Evolutionary conservation across 1,284 basidiomycete species (phyloP), one percentile per base, ranked within the genome.

Genomic region (Cutaneotrichosporon dermatis): DNA sequence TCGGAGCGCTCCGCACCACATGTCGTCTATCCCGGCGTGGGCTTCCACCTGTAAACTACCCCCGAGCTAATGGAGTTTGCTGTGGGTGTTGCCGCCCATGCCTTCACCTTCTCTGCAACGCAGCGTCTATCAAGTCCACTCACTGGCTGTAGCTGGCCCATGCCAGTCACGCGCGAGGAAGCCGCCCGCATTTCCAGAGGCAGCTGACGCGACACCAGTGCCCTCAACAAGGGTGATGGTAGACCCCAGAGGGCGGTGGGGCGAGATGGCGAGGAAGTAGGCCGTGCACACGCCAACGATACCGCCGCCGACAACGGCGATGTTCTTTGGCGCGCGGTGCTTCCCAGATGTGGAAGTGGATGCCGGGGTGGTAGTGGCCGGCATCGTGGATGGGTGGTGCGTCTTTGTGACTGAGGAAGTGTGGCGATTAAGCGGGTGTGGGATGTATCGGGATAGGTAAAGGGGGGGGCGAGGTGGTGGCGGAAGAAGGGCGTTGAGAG

Each of bases 121-220:
- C 25, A 25, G 25, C 25, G 25, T 25, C 25, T 25, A 25, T 25
- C 25, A 25, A 25, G 25, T 25, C 25, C 25, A 67, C 68, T 67
- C 57, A 66, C 71, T 73, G 1, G 82, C 71, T 37, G 82, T 80
- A 10, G 80, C 76, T 33, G 73, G 72, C 2, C 79, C 77, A 70
- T 86, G 85, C 86, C 86, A 88, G 70, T 92, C 88, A 57, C 85
- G 82, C 0, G 93, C 92, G 25, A 97, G 82, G n/a, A 97, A 86
- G 0, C 93, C 93, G 2, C 92, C 93, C 0, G 90, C 89, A 73
- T 95, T 95, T 6, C 93, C 93, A 0, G 87, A 89, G 1, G 92
- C 90, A 0, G 77, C 85, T 6, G 81, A 78, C 0, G 83, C 84
- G 12, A 84, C 76, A 5, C 69, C 73, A 1, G 87, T 90, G 4